Evolutionary conservation across 2,329 filamentous ascomycete genomes (phyloP), one percentile per base, ranked within the genome.

Genomic region (Endocalyx cinctus): DNA sequence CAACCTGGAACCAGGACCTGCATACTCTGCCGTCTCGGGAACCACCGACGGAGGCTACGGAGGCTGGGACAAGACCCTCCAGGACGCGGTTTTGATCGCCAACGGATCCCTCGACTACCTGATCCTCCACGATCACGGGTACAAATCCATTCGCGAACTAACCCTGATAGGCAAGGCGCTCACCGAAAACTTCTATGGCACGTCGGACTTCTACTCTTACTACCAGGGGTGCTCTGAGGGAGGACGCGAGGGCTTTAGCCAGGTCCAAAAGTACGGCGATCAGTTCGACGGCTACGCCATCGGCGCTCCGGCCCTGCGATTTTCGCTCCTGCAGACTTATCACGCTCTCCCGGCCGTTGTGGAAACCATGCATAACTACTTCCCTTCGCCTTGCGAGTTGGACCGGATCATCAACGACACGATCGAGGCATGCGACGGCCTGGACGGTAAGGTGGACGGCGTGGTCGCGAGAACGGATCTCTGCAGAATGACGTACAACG

Each of bases 221-320:
- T 76, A 68, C 43, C 63, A 72, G 41, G 71, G 69, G 4, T 76
- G 72, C 50, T 74, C 69, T 10, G 70, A 75, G 32, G 71, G 71
- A 14, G 72, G 66, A 2, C 59, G 67, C 5, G 64, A 70, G 43
- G 67, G 60, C 11, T 65, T 59, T 60, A 64, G 59, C 35, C 70
- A 74, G 48, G 56, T 70, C 2, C 71, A 76, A 48, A 64, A 69
- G 12, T 74, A 62, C 43, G 65, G 64, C 7, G 60, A 70, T 45
- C n/a, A n/a, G n/a, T 68, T 65, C 36, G 67, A 72, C 38, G 68
- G 69, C 11, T 58, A 62, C 1, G 54, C 66, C 1, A 58, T 61
- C 4, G 67, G 67, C 5, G 65, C 64, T 0, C 69, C 70, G 4
- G 69, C 69, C 1, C 63, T 71, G 42, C 60, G 66, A 11, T 64